Evolutionary conservation across 805 yeast species (phyloP).

Genomic region (Huiozyma naganishii): DNA sequence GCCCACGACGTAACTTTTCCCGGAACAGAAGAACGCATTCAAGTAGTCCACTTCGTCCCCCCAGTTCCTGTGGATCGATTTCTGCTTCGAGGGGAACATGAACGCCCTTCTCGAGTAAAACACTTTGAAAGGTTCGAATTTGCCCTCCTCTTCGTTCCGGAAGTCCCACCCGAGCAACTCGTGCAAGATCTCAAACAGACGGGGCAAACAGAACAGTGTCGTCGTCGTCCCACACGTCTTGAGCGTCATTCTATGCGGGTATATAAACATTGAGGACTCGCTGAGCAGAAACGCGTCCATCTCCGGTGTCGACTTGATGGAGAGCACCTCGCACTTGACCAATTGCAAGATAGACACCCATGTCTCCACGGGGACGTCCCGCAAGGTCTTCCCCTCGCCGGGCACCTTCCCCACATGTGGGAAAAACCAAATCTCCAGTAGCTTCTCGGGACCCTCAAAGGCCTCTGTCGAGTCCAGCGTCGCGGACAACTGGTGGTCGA

Average conservation of each 20-base stretch:
- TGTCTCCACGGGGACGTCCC: constrained; percentile 50
- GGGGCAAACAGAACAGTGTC: constrained; percentile 63
- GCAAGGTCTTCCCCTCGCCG: constrained; percentile 36
- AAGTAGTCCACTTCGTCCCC: constrained; percentile 62
- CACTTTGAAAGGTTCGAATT: constrained; percentile 44
- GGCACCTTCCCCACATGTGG: constrained; percentile 31
- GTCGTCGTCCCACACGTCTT: constrained; percentile 97
- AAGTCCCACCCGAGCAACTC: constrained; percentile 34
- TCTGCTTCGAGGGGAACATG: constrained; percentile 84
- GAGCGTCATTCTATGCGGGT: constrained; percentile 70
- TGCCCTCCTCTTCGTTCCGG: constrained; percentile 6
- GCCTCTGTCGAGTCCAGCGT: constrained; percentile 81
- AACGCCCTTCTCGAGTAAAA: constrained; percentile 87
- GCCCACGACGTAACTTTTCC: constrained; percentile 70
- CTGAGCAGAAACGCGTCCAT: constrained; percentile 80
- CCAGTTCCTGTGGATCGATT: constrained; percentile 78
- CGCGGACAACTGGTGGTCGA: constrained; percentile 72
- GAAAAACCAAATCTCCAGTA: constrained; percentile 83
- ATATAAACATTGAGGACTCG: constrained; percentile 85
- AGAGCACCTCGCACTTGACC: constrained; percentile 82
- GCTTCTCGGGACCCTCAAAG: constrained; percentile 95
- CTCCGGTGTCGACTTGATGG: constrained; percentile 53
- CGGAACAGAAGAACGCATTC: constrained; percentile 50
- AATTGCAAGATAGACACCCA: constrained; percentile 69
- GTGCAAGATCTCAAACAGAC: constrained; percentile 44